Base-by-base conservation (phyloP, 1,284 basidiomycete genomes). In the Leccinum pallidistipes region DNA sequence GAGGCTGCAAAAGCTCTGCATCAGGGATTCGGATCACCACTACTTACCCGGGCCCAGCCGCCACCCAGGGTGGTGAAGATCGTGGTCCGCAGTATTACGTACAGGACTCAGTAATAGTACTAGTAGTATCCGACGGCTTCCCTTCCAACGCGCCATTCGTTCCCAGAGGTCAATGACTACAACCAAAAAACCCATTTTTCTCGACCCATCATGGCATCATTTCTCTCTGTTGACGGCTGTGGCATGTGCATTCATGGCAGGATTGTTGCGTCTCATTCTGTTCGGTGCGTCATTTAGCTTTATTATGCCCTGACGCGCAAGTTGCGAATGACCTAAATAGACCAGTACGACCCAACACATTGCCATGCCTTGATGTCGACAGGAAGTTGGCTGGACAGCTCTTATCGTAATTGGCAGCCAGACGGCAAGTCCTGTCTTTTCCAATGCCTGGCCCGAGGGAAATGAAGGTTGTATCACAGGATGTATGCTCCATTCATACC, bases 321-420 rank as follows among this genome's bases (percentile, higher is more conserved):
- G 29, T 52, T 63, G 60, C 34, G 27, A 32, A 53, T 40, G 31
- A 40, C 51, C 43, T 18, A 36, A 51, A 14, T 62, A 94, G 93
- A 91, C 75, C 83, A 81, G 69, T 75, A 81, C 3, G 93, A 95
- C 74, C 84, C 87, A 31, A 79, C 84, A 58, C 89, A 86, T 70
- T 96, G 93, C 72, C 78, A 83, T 62, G 82, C 90, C 1, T 74
- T 95, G 32, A 73, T 94, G 56, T 86, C 81, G 50, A 79, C 79
- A 45, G 93, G 94, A n/a, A 83, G 83, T 68, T 96, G 93, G 93
- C 74, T 94, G 59, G 92, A 94, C 73, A 74, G 77, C 38, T 75
- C 71, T 52, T 82, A 83, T 71, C 80, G 75, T 65, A 88, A 87
- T 70, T 95, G 93, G 93, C 93, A 95, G 72, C 93, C 93, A 5